Evolutionary conservation across 2,329 filamentous ascomycete genomes (phyloP), one percentile per base, ranked within the genome.

Genomic region (Aspergillus aculeatinus): DNA sequence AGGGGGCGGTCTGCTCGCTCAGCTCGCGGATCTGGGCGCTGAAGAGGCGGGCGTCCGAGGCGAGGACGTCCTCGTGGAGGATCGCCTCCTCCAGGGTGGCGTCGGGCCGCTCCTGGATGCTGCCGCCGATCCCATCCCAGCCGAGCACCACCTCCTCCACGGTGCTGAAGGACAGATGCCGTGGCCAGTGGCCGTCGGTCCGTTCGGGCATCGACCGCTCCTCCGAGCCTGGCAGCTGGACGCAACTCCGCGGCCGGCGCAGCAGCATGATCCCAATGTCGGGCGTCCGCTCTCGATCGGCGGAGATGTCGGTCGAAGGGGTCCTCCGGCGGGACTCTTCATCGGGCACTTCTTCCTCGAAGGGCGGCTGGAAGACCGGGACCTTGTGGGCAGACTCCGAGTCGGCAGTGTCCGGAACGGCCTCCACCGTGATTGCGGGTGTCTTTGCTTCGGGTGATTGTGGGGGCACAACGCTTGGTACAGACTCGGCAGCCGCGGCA

Each of bases 141-240:
- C 66, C 69, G 48, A 78, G 68, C 11, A 80, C 70, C 1, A 77
- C 74, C 60, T 80, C 77, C 65, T 81, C 78, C 23, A 81, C 76
- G n/a, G 73, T 73, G 63, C 78, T 81, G 62, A 81, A 82, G 1
- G 80, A 81, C 53, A 81, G 63, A 61, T 77, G 78, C 7, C 79
- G 74, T 12, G 76, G 72, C 64, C 74, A 79, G 21, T 72, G 66
- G 33, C 70, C 64, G 49, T 75, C 70, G 35, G 62, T 60, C 27
- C 66, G 63, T 10, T 67, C 57, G 14, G 59, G 54, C 14, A 64
- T 71, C 65, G 5, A 56, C 39, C 25, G 71, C 65, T 5, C 55
- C 39, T 12, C 58, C 58, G 27, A 9, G 27, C 27, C 27, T 9
- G 9, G 27, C 25, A 76, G 60, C n/a, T 71, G 69, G 55, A 66